Evolutionary conservation across 306 rosid species (phyloP), one percentile per base, ranked within the genome.

Genomic region (Quillaja saponaria): DNA sequence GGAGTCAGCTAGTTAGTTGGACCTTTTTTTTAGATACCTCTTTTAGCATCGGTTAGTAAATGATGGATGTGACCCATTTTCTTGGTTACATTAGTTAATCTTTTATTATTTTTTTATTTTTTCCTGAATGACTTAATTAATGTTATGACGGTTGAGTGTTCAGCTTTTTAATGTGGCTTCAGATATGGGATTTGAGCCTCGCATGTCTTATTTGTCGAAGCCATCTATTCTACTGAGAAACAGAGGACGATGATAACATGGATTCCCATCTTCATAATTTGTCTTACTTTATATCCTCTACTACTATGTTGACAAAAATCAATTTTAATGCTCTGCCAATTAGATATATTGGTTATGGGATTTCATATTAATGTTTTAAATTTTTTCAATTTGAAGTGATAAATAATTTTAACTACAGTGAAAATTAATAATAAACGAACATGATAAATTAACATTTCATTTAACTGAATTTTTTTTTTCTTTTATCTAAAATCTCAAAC

Each of bases 101-200:
- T 34, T 34, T 33, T 34, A 18, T 69, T 55, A 56, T 42, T 63
- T 50, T 75, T 75, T 69, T 34, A 69, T n/a, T n/a, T n/a, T n/a
- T n/a, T n/a, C n/a, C n/a, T n/a, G n/a, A n/a, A n/a, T n/a, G 76
- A 69, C 69, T 68, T 76, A 76, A 76, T 71, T 76, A 76, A 69
- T 76, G 57, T 49, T 13, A 42, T 50, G 45, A 61, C 75, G 62
- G 78, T 41, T 10, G 53, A 60, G 42, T 41, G 57, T 50, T 60
- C 75, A 71, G 78, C 64, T 67, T 67, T 66, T 18, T 64, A 15
- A 25, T 28, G 12, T 53, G 65, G 34, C 49, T 20, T 50, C 44
- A 63, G 34, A 58, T 54, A 17, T 21, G 61, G 51, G 49, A 59
- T 62, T 64, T 17, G 47, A 14, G 47, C 38, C 35, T 46, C 64